A percentile compares a stretch with the other conserved stretches of the same genome.
These are phyloP conservation scores for Hypomontagnella monticulosa DNA, from an alignment of 495 filamentous ascomycete genomes.

Conservation along the genomic window DNA sequence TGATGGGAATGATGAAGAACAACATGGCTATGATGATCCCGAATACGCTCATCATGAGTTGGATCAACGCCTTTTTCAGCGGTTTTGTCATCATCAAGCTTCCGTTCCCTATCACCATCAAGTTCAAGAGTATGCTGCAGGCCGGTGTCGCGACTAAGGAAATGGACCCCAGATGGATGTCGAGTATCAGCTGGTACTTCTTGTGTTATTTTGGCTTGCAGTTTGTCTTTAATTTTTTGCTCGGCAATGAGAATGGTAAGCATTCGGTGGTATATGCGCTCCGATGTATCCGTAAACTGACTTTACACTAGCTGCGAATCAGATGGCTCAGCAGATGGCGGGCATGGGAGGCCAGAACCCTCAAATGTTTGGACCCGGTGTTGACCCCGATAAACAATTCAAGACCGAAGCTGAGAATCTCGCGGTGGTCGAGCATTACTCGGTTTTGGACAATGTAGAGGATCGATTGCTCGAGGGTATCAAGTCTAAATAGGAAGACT, in stretches of 20 bases:
- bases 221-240: slow-evolving; percentile 96
- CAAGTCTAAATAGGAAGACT: slow-evolving; percentile 47
- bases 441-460: slow-evolving; percentile 86
- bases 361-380: slow-evolving; percentile 89
- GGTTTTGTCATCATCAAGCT: slow-evolving; percentile 99
- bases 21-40: slow-evolving; percentile 99
- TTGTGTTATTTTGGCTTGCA: slow-evolving; percentile 95
- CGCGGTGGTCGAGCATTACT: slow-evolving; percentile 92
- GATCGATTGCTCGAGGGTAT: slow-evolving; percentile 74
- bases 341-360: slow-evolving; percentile 73
- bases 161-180: slow-evolving; percentile 97
- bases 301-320: slow-evolving; percentile 77
- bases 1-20: slow-evolving; percentile 99
- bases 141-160: slow-evolving; percentile 94
- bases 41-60: slow-evolving; percentile 98
- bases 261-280: neutral
- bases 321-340: slow-evolving; percentile 94
- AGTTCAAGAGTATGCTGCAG: slow-evolving; percentile 99
- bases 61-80: slow-evolving; percentile 99
- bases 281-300: slow-evolving; percentile 16
- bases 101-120: slow-evolving; percentile 96
- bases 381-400: slow-evolving; percentile 95
- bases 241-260: slow-evolving; percentile 94
- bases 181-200: slow-evolving; percentile 98
- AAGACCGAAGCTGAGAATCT: slow-evolving; percentile 91